Percentiles rank a stretch among this genome's conserved stretches.
These are phyloP conservation scores for Cyberlindnera suaveolens DNA, from an alignment of 805 yeast species.

Conservation along the genomic window DNA sequence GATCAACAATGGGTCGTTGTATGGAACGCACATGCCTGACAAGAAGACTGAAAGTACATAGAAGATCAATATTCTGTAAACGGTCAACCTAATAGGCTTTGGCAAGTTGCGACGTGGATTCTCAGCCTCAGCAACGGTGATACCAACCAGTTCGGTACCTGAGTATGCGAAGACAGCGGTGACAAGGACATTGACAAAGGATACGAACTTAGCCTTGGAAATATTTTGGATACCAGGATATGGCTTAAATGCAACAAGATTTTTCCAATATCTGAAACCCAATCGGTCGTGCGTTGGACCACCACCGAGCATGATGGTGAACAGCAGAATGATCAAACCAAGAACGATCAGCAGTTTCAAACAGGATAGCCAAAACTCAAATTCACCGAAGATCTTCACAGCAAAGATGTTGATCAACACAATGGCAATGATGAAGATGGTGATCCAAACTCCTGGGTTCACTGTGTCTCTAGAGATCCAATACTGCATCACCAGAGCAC, in stretches of 20 bases:
- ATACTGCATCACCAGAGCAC: conserved; percentile 41
- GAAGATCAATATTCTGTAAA: conserved; percentile 62
- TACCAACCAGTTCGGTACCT: conserved; percentile 66
- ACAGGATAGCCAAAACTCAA: conserved; percentile 44
- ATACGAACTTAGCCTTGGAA: conserved; percentile 48
- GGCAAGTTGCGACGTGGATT: conserved; percentile 67
- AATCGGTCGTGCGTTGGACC: conserved; percentile 68
- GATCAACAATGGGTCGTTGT: conserved; percentile 42
- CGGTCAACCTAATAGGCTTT: conserved; percentile 61
- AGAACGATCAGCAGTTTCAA: conserved; percentile 46
- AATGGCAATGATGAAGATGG: conserved; percentile 34
- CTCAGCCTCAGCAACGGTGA: conserved; percentile 69
- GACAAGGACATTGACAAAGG: conserved; percentile 55
- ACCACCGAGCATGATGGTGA: conserved; percentile 70
- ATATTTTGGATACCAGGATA: conserved; percentile 39
- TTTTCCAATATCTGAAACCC: conserved; percentile 65
- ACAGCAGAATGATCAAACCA: conserved; percentile 35
- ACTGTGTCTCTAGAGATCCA: conserved; percentile 40
- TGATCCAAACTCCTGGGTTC: conserved; percentile 57
- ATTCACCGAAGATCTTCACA: conserved; percentile 52
- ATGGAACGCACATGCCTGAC: conserved; percentile 64
- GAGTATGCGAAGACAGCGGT: conserved; percentile 65
- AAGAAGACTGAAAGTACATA: conserved; percentile 56
- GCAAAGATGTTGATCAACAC: conserved; percentile 44
- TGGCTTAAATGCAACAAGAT: conserved; percentile 60